Percentiles rank a stretch among this genome's conserved stretches.
phyloP scores from a whole-genome alignment of 148 eudicot genomes.

The Vaccinium macrocarpon region DNA sequence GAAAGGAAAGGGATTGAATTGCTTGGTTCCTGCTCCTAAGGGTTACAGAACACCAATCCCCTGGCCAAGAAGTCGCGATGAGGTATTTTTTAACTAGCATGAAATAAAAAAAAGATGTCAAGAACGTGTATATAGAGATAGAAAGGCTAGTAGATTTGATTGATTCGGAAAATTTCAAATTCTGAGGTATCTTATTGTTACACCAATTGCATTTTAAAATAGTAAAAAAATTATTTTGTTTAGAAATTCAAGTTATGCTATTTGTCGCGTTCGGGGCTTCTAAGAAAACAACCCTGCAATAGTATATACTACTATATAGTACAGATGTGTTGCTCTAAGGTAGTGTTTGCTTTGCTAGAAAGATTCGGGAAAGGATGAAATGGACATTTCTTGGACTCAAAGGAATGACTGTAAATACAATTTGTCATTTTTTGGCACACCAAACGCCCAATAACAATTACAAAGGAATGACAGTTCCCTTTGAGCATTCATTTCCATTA shows the following conservation, averaged over 20 bases:
- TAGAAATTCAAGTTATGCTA: too few relatives aligned
- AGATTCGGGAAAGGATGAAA: neutral
- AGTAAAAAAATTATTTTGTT: too few relatives aligned
- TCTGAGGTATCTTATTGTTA: too few relatives aligned
- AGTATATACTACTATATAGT: too few relatives aligned
- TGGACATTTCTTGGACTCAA: neutral
- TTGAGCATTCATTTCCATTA: neutral
- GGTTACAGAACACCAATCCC: constrained; percentile 69
- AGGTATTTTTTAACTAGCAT: constrained; percentile 38
- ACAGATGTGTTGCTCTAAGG: neutral
- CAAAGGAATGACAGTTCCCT: neutral
- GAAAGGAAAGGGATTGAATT: constrained; percentile 55
- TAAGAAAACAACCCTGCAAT: too few relatives aligned
- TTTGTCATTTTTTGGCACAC: too few relatives aligned
- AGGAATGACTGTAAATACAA: neutral
- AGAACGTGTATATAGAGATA: too few relatives aligned
- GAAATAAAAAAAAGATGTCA: too few relatives aligned
- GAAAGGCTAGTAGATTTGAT: too few relatives aligned
- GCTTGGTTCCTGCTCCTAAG: constrained; percentile 76
- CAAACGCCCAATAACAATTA: neutral
- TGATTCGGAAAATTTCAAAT: too few relatives aligned
- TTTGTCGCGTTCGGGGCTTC: too few relatives aligned
- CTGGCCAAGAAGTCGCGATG: constrained; percentile 87
- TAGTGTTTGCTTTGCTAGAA: neutral
- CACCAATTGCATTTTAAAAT: too few relatives aligned